Conservation (phyloP, 2,329 filamentous ascomycete genomes). For the Talaromyces funiculosus region DNA sequence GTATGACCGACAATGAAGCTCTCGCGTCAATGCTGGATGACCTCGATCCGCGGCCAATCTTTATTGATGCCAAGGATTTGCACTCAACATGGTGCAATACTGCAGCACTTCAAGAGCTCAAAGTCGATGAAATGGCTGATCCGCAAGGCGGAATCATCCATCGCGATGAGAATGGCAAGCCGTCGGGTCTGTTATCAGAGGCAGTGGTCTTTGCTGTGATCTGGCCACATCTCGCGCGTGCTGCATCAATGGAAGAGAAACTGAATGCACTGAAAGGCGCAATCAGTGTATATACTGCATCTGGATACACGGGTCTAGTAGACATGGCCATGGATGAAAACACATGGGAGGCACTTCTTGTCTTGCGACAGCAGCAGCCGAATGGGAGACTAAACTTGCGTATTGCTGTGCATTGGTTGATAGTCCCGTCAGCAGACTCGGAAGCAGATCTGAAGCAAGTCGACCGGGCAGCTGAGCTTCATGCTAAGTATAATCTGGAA, state of each 20-base stretch:
- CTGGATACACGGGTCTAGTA: conserved; percentile 45
- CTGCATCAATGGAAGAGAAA: conserved; percentile 41
- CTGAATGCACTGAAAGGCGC: conserved; percentile 36
- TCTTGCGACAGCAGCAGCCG: conserved; percentile 26
- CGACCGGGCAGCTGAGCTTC: conserved; percentile 41
- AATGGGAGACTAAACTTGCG: conserved; percentile 37
- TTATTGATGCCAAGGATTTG: conserved; percentile 46
- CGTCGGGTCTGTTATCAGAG: conserved; percentile 44
- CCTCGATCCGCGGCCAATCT: conserved; percentile 45
- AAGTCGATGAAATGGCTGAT: conserved; percentile 35
- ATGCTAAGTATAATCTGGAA: conserved; percentile 33
- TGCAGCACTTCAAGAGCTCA: conserved; percentile 43
- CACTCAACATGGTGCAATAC: conserved; percentile 49
- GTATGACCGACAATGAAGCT: conserved; percentile 40
- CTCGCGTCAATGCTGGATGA: conserved; percentile 45
- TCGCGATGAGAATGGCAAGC: conserved; percentile 38
- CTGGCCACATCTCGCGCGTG: conserved; percentile 44
- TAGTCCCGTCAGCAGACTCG: conserved; percentile 38
- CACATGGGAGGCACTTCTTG: conserved; percentile 41
- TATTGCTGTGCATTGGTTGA: conserved; percentile 46
- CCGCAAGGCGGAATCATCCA: conserved; percentile 45
- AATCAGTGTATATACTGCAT: conserved; percentile 38
- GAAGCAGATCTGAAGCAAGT: conserved; percentile 39
- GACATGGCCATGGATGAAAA: conserved; percentile 51
- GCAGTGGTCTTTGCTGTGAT: conserved; percentile 42